Percentiles rank a stretch among this genome's conserved stretches.
phyloP scores from a whole-genome alignment of 2,329 filamentous ascomycete genomes.

The Trichothecium roseum region DNA sequence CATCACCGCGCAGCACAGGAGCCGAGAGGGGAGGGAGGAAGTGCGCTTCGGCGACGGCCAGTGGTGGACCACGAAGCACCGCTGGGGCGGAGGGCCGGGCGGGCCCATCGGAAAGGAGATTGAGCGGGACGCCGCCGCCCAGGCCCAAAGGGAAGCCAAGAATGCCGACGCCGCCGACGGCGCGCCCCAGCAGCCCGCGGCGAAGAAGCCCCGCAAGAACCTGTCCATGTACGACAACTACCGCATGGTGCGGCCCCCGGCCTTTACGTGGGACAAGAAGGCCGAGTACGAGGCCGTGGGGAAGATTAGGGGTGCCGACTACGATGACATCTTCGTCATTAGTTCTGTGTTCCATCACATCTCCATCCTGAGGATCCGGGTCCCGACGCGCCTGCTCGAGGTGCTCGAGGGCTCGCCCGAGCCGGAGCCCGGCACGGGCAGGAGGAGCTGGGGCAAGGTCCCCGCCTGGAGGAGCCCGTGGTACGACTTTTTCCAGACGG shows the following conservation, averaged over 20 bases:
- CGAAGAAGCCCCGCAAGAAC: slow-evolving; percentile 43
- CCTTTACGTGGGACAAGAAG: slow-evolving; percentile 50
- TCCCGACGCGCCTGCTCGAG: slow-evolving; percentile 40
- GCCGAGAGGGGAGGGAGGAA: slow-evolving; percentile 46
- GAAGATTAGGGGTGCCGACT: slow-evolving; percentile 30
- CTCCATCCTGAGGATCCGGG: slow-evolving; percentile 46
- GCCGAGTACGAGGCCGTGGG: slow-evolving; percentile 48
- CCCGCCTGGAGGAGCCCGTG: slow-evolving; percentile 48
- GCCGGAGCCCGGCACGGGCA: slow-evolving; percentile 20
- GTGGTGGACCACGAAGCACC: slow-evolving; percentile 51
- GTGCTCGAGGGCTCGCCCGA: slow-evolving; percentile 36
- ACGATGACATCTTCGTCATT: slow-evolving; percentile 53
- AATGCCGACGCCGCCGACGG: slow-evolving; percentile 14
- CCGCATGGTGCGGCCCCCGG: slow-evolving; percentile 48
- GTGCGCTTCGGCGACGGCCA: slow-evolving; percentile 44
- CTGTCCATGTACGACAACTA: slow-evolving; percentile 53
- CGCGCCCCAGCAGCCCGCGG: slow-evolving; percentile 11
- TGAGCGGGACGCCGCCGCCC: slow-evolving; percentile 30
- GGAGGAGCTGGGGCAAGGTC: slow-evolving; percentile 39
- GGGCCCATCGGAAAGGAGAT: slow-evolving; percentile 53
- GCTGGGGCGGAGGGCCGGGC: slow-evolving; percentile 54
- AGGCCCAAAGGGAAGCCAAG: slow-evolving; percentile 34
- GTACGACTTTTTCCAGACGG: slow-evolving; percentile 47
- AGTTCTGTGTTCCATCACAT: slow-evolving; percentile 54
- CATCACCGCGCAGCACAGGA: slow-evolving; percentile 53